A percentile compares a stretch with the other conserved stretches of the same genome.
Evolutionary conservation across 345 rosid genomes (phyloP).

Genomic region (Rhodomyrtus tomentosa): DNA sequence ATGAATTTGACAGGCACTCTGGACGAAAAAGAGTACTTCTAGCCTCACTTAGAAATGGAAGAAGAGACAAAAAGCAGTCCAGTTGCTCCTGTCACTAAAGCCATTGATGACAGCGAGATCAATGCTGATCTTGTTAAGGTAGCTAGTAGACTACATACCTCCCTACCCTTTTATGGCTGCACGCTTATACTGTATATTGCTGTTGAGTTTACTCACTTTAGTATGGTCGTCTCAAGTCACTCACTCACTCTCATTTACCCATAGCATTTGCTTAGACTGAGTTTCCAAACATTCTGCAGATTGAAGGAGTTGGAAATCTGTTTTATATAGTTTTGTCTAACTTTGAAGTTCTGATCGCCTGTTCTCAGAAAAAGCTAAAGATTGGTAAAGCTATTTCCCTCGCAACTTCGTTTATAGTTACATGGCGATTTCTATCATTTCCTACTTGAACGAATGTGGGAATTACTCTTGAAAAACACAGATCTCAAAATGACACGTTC

Average conservation of each 20-base stretch:
- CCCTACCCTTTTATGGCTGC: neutral
- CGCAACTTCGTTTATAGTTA: neutral
- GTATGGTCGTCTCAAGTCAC: neutral
- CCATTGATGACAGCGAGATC: constrained; percentile 18
- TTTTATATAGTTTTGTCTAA: neutral
- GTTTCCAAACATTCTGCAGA: neutral
- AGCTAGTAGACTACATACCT: neutral
- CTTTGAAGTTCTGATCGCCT: neutral
- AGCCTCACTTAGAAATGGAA: constrained; percentile 34
- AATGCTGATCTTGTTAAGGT: constrained; percentile 44
- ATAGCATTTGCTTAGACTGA: neutral
- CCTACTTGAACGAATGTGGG: neutral
- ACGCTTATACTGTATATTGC: neutral
- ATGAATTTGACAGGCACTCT: neutral
- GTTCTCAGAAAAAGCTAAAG: neutral
- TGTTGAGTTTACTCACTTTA: neutral
- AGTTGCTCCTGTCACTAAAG: constrained; percentile 46
- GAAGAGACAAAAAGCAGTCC: constrained; percentile 34
- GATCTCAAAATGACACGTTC: neutral
- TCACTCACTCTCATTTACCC: neutral
- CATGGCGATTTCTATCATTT: neutral
- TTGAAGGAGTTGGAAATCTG: neutral
- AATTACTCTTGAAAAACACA: neutral
- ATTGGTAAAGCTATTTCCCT: neutral
- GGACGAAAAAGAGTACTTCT: neutral